Evolutionary conservation across 371 early-diverging fungal species (phyloP), one percentile per base, ranked within the genome.

Genomic region (Mucor plumbeus): DNA sequence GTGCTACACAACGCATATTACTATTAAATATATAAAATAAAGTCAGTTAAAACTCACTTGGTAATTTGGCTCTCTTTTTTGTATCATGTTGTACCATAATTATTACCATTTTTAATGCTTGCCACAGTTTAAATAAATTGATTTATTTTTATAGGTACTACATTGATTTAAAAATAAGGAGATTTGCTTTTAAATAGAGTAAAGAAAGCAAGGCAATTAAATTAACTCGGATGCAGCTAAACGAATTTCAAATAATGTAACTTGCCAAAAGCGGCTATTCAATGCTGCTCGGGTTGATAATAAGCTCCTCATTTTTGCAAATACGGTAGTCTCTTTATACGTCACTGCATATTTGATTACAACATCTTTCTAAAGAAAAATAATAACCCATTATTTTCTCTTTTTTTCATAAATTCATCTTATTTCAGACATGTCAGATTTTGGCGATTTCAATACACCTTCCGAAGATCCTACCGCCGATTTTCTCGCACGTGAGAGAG

Each of bases 401-500:
- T 43, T 48, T 11, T 38, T 56, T 56, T 62, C 44, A 38, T 5
- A 47, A 55, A 55, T 6, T 41, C 33, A 56, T 26, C 0, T 26
- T 56, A 53, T 31, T 26, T 31, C 19, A 34, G 40, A 13, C 65
- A 85, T 85, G 85, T 80, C 82, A 68, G 85, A 83, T 43, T 85
- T 87, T 78, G 87, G 84, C 43, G 85, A 79, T 64, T 87, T 87
- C 67, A 75, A 76, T 65, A 67, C 83, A 61, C 66, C 73, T 48
- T 72, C 80, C 39, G 86, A 82, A 70, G 96, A 96, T 74, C 94
- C 94, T 48, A 91, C 90, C 38, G 92, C 92, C 61, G 96, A 96
- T 65, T 97, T 97, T 62, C 88, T 97, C 59, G 95, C 96, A 15
- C 90, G 94, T 61, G 97, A 97, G 82, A 91, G 91, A 59, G 96